Percentiles rank a stretch among this genome's conserved stretches.
Evolutionary conservation across 2,329 filamentous ascomycete species (phyloP).

Genomic region (Metarhizium rileyi): DNA sequence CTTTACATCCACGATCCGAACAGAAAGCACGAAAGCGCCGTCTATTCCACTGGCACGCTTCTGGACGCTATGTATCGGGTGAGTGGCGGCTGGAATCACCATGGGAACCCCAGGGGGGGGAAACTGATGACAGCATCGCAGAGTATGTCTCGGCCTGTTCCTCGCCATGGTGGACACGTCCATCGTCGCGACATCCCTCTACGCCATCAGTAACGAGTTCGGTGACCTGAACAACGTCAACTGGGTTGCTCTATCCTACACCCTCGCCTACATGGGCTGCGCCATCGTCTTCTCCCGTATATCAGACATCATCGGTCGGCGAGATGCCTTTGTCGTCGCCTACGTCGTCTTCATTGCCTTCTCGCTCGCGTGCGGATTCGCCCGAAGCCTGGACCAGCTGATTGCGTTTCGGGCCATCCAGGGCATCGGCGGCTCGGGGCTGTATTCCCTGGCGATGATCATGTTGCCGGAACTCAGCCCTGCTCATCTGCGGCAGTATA

Average conservation of each 20-base stretch:
- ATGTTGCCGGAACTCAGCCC: constrained; percentile 42
- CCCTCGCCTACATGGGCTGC: constrained; percentile 46
- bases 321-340: constrained; percentile 37
- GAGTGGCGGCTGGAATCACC: not conserved
- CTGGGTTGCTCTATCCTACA: constrained; percentile 47
- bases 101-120: not conserved
- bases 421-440: constrained; percentile 39
- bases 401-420: constrained; percentile 39
- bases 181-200: constrained; percentile 49
- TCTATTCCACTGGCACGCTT: not conserved
- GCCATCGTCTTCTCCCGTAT: constrained; percentile 45
- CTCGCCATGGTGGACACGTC: constrained; percentile 50
- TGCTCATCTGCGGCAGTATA: constrained; percentile 26
- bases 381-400: constrained; percentile 28
- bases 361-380: constrained; percentile 42
- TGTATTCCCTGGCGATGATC: constrained; percentile 48
- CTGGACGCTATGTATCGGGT: not conserved
- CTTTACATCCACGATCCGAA: not conserved
- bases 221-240: constrained; percentile 33
- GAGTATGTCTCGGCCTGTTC: constrained; percentile 42
- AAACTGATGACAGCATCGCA: constrained; percentile 14
- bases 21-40: not conserved
- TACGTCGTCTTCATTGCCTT: constrained; percentile 46
- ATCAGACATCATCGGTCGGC: constrained; percentile 45
- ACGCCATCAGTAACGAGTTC: constrained; percentile 45